Conservation (phyloP, 257 asterid genomes). For the Scutellaria barbata region DNA sequence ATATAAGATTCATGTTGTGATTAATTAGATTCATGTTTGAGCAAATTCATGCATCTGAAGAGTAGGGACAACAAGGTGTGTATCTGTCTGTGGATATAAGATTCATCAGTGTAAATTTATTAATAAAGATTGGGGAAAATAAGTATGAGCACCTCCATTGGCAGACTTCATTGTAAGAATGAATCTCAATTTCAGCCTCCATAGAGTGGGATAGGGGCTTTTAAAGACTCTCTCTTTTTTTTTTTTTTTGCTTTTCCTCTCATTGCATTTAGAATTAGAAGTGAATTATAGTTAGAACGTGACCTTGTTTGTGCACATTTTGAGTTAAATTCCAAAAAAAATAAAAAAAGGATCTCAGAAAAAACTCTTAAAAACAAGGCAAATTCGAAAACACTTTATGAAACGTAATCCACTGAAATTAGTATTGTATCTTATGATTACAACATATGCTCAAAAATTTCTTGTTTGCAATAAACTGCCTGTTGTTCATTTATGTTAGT, state of each 20-base stretch:
- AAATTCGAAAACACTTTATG: too few species aligned
- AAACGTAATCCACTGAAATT: too few species aligned
- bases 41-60: background rate
- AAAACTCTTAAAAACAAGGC: too few species aligned
- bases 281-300: background rate
- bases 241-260: background rate
- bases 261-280: background rate
- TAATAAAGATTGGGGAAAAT: background rate
- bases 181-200: background rate
- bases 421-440: too few species aligned
- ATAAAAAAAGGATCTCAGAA: too few species aligned
- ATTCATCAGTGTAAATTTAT: background rate
- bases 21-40: constrained; percentile 11
- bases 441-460: too few species aligned
- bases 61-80: background rate
- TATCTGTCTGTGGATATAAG: background rate
- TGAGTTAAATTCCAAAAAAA: background rate
- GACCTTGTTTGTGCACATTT: background rate
- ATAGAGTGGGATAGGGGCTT: constrained; percentile 1
- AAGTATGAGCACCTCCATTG: constrained; percentile 8
- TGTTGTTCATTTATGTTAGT: background rate
- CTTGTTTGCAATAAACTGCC: background rate
- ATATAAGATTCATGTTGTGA: background rate
- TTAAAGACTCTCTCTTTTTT: constrained; percentile 3
- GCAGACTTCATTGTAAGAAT: constrained; percentile 9